Percentiles rank a stretch among this genome's conserved stretches.
Evolutionary conservation across 2,329 filamentous ascomycete genomes (phyloP).

Genomic region (Emmonsia crescens): DNA sequence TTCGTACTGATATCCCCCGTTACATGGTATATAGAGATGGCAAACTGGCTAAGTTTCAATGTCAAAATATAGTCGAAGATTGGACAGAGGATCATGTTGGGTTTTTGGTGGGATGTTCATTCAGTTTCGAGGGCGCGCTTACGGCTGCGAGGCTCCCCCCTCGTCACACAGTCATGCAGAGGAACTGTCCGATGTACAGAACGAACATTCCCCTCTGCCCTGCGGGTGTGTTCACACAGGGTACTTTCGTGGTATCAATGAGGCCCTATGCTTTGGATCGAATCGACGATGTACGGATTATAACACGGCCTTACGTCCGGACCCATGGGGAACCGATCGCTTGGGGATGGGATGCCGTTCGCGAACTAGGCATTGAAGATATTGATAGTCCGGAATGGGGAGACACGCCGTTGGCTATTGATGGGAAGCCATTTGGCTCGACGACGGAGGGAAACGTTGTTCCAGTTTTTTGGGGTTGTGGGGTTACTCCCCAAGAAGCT

Average conservation of each 20-base stretch:
- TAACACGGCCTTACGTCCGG: constrained; percentile 44
- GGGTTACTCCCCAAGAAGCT: constrained; percentile 55
- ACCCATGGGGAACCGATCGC: constrained; percentile 56
- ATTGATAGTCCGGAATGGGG: constrained; percentile 48
- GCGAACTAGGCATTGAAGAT: constrained; percentile 44
- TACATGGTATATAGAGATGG: constrained; percentile 50
- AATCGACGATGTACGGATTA: constrained; percentile 42
- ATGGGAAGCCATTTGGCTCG: constrained; percentile 25
- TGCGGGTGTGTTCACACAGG: constrained; percentile 46
- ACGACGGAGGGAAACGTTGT: constrained; percentile 35
- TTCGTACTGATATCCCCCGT: constrained; percentile 47
- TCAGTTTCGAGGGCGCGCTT: constrained; percentile 52
- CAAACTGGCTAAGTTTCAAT: constrained; percentile 28
- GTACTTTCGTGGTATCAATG: constrained; percentile 54
- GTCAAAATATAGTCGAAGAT: constrained; percentile 36
- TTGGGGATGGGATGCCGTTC: constrained; percentile 52
- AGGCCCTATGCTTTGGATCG: constrained; percentile 43
- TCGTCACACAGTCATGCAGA: constrained; percentile 38
- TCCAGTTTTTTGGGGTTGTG: constrained; percentile 54
- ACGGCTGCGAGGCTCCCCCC: constrained; percentile 40
- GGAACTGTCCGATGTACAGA: constrained; percentile 53
- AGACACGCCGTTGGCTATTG: constrained; percentile 32
- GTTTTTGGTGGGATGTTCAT: constrained; percentile 55
- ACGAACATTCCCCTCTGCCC: constrained; percentile 47
- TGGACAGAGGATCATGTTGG: constrained; percentile 51